Evolutionary conservation across 129 eudicot species (phyloP).

Genomic region (Logfia minima): DNA sequence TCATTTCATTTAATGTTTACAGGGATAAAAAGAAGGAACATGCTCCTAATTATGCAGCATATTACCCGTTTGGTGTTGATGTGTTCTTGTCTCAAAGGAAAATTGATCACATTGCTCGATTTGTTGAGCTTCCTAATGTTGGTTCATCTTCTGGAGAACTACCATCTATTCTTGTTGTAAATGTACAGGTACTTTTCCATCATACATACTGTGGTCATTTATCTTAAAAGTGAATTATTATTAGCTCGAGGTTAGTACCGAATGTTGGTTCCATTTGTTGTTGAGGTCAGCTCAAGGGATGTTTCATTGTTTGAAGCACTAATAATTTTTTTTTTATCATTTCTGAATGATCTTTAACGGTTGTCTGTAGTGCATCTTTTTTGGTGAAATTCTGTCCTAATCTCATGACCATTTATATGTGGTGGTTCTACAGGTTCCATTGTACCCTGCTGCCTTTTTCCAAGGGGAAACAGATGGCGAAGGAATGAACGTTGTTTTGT

Average conservation of each 20-base stretch:
- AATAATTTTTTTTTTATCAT: no score
- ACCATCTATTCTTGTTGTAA: conserved; percentile 90
- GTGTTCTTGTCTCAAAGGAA: conserved; percentile 81
- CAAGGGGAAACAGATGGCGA: conserved; percentile 91
- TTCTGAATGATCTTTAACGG: no score
- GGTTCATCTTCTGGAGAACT: conserved; percentile 57
- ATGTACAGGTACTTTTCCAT: conserved; percentile 65
- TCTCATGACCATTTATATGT: not conserved
- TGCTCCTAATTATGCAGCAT: conserved; percentile 84
- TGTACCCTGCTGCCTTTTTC: conserved; percentile 82
- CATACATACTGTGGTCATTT: not conserved
- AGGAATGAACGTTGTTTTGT: conserved; percentile 84
- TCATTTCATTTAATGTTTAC: conserved; percentile 20
- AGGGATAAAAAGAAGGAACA: conserved; percentile 94
- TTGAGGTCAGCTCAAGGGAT: no score
- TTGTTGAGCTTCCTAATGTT: conserved; percentile 82
- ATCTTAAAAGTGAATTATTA: not conserved
- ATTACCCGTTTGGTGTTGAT: conserved; percentile 92
- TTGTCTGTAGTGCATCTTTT: no score
- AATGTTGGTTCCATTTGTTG: not conserved
- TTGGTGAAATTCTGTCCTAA: no score
- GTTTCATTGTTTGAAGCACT: no score
- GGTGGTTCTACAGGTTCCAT: conserved; percentile 57
- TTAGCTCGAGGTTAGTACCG: not conserved
- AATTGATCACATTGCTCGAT: conserved; percentile 84